Base-by-base conservation (phyloP, 495 filamentous ascomycete species). In the Daldinia loculata region DNA sequence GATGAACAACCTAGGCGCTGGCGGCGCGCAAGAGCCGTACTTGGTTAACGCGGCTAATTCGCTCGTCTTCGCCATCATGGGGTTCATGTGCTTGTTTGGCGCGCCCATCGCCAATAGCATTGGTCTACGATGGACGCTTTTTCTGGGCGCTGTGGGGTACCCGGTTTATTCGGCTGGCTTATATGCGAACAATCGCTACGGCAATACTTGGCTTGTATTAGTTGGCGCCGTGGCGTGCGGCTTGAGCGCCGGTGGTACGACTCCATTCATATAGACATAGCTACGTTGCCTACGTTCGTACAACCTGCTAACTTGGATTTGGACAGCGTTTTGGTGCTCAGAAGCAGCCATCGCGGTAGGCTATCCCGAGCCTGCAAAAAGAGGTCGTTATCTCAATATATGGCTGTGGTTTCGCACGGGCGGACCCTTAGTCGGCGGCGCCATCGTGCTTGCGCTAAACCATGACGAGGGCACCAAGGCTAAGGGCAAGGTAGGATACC, bases 41-140 rank as follows among this genome's bases (percentile, higher is more conserved):
- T 77, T 87, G 0, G 85, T 86, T 51, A 89, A 89, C 75, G 87
- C 84, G 9, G 83, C 86, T 0, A 89, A 88, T 76, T 81, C 85
- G 26, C 75, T 89, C 62, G 86, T 85, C 0, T 89, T 84, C 67
- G 81, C 79, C 67, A 80, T 88, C 39, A 88, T 89, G 85, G 84
- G 85, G 6, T 84, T 89, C 51, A 78, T 82, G 8, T 87, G 85
- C 69, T 81, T 84, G 17, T 71, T 88, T 55, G 86, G 85, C 52
- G 81, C 81, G 14, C 80, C 85, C 26, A 75, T 87, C 2, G 80
- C 80, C 6, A 89, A 88, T 74, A 82, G 81, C 48, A 83, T 86
- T 63, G 85, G 84, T 32, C 70, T 88, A 17, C 84, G 84, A 66
- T 82, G 78, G 75, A 84, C 84, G 0, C 74, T 89, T 12, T 82